Evolutionary conservation across 768 basidiomycete species (phyloP).

Genomic region (Trametes coccinea): DNA sequence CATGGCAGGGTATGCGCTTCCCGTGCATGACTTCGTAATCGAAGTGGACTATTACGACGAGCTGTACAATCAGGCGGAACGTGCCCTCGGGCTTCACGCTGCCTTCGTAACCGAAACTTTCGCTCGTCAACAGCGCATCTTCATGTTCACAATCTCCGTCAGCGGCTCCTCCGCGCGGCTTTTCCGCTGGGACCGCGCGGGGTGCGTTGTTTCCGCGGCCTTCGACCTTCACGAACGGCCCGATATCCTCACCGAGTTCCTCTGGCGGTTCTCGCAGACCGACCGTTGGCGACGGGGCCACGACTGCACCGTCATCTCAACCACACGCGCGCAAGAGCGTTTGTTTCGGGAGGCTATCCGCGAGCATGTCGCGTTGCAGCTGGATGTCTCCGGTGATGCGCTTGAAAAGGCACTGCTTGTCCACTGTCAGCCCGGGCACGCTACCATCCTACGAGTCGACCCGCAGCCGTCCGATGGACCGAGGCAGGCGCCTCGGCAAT

Average conservation of each 20-base stretch:
- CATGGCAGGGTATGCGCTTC: background rate
- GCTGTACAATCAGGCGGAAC: background rate
- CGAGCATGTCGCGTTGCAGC: background rate
- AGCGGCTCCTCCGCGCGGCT: conserved; percentile 30
- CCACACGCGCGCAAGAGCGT: background rate
- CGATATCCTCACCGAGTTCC: conserved; percentile 30
- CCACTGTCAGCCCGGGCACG: conserved; percentile 10
- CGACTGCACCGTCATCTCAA: conserved; percentile 18
- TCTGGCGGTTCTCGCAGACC: conserved; percentile 31
- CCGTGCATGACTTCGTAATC: background rate
- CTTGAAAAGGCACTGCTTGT: background rate
- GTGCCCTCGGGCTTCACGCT: background rate
- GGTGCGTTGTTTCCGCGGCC: conserved; percentile 30
- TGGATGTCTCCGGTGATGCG: background rate
- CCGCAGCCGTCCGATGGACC: too few species aligned
- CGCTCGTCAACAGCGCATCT: conserved; percentile 32
- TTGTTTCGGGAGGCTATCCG: conserved; percentile 1
- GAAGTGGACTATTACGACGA: background rate
- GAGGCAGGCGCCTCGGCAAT: background rate
- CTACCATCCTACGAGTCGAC: background rate
- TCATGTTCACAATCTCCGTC: conserved; percentile 33
- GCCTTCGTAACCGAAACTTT: conserved; percentile 1
- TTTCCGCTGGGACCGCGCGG: conserved; percentile 36
- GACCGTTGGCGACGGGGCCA: conserved; percentile 27
- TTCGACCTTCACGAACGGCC: conserved; percentile 30